Base-by-base conservation (phyloP, 164 flowering plant species). In the Annona squamosa region DNA sequence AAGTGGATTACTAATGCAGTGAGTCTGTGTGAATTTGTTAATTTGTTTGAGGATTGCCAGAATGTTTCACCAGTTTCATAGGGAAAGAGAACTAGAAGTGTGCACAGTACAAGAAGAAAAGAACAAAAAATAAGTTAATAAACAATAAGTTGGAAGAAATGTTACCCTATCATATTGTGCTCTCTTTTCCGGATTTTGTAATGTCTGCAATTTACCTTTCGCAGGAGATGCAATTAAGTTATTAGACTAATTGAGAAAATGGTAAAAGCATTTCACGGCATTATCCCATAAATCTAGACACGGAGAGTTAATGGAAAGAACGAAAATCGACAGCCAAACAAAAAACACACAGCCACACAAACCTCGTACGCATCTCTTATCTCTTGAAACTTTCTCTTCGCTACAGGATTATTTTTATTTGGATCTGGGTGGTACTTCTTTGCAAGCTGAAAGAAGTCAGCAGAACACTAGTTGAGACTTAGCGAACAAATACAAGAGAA, bases 281-380 rank as follows among this genome's bases (percentile, higher is more conserved):
- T 52, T 52, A 52, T 52, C 13, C 59, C 59, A 52, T 52, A 52
- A 52, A 9, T 9, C 9, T 52, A 2, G 13, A 52, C 13, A 52
- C 3, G 9, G 13, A 9, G 59, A 52, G 59, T 9, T 10, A 52
- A 52, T 16, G 13, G 9, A 52, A 52, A 52, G 4, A 48, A n/a
- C 12, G 1, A 46, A 46, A 68, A 46, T 1, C 3, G 13, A 4
- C 9, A 48, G 42, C 69, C 43, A 41, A 41, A 52, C 4, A 65
- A 64, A 46, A 19, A 56, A 5, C 2, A 72, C 41, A 74, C 52
- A 67, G 43, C 17, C 67, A 64, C 18, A 80, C 86, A 76, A 74
- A 95, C 99, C 97, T 92, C 94, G 67, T 90, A 95, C 4, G 98
- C 99, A 71, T 92, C 93, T 82, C 96, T 89, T 81, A 95, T 91